Evolutionary conservation across 805 yeast genomes (phyloP).

Genomic region (Kluyveromyces wickerhamii): DNA sequence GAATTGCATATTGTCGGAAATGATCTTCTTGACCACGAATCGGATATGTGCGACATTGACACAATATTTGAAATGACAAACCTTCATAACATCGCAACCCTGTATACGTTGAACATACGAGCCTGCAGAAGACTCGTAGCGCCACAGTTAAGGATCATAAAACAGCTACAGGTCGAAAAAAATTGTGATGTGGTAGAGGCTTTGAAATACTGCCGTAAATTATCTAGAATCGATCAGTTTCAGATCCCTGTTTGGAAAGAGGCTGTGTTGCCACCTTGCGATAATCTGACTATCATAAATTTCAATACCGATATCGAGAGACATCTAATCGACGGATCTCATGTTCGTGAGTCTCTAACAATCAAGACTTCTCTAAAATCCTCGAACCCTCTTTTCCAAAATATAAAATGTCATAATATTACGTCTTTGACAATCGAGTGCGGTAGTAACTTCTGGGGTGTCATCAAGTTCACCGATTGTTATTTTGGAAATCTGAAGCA

Average conservation of each 20-base stretch:
- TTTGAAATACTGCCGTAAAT: slow-evolving; percentile 12
- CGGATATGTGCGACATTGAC: slow-evolving; percentile 17
- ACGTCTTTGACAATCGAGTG: slow-evolving; percentile 9
- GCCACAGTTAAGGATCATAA: slow-evolving; percentile 12
- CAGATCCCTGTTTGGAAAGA: slow-evolving; percentile 10
- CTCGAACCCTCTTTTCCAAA: slow-evolving; percentile 12
- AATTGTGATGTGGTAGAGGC: slow-evolving; percentile 9
- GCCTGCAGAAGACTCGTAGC: slow-evolving; percentile 13
- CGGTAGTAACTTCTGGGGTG: slow-evolving; percentile 8
- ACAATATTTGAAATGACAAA: slow-evolving; percentile 20
- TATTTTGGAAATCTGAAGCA: slow-evolving; percentile 11
- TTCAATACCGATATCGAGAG: slow-evolving; percentile 12
- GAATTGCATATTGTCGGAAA: slow-evolving; percentile 24
- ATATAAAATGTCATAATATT: slow-evolving; percentile 15
- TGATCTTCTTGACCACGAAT: slow-evolving; percentile 1
- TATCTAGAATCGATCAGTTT: slow-evolving; percentile 16
- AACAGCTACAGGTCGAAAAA: slow-evolving; percentile 11
- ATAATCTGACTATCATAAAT: slow-evolving; percentile 15
- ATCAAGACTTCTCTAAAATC: slow-evolving; percentile 15
- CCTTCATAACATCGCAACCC: slow-evolving; percentile 13
- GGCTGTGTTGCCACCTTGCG: slow-evolving; percentile 19
- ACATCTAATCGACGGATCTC: slow-evolving; percentile 17
- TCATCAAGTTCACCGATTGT: slow-evolving; percentile 14
- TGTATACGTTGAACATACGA: slow-evolving; percentile 19
- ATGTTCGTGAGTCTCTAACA: slow-evolving; percentile 10